Base-by-base conservation (phyloP, 768 basidiomycete genomes). In the Clavulina sp. region DNA sequence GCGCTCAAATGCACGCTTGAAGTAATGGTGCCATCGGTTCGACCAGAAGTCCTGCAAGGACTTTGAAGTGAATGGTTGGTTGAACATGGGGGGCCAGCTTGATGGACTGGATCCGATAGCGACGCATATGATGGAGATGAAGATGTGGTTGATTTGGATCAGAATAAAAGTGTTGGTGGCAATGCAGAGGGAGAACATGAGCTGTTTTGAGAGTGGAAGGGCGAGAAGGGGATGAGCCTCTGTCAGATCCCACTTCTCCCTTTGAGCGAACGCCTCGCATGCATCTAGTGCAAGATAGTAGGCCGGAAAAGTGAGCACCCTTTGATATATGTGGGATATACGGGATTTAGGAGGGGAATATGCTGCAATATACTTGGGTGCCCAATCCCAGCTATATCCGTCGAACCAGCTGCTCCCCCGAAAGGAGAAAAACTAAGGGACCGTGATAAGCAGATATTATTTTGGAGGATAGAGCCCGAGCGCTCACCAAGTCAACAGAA, bases 21-120 rank as follows among this genome's bases (percentile, higher is more conserved):
- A 56, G 9, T 55, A 31, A 2, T 41, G 24, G 46, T 57, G 57
- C 57, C 57, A 57, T n/a, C 52, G 30, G n/a, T 49, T 41, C 30
- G 41, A 19, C 57, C 57, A 57, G 29, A 56, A 57, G 43, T 57
- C 57, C 28, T 33, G 36, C 3, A 57, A 34, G 32, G 46, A 48
- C 21, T 7, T 43, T 3, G 56, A 29, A 9, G 26, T 21, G 38
- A 49, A 57, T n/a, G 56, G 57, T 16, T 19, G 26, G 29, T 54
- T 41, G 52, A 54, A 57, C 5, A 56, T 31, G 41, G 55, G 52
- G 6, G 52, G 56, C 56, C 52, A 56, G 7, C 33, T n/a, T 1
- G 52, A 29, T 4, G 52, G 50, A 16, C 41, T 40, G 7, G 53
- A 23, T 18, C 46, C 49, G 6, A 49, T 13, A n/a, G 48, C 29